Evolutionary conservation across 495 filamentous ascomycete genomes (phyloP).

Genomic region (Xylaria intraflava): DNA sequence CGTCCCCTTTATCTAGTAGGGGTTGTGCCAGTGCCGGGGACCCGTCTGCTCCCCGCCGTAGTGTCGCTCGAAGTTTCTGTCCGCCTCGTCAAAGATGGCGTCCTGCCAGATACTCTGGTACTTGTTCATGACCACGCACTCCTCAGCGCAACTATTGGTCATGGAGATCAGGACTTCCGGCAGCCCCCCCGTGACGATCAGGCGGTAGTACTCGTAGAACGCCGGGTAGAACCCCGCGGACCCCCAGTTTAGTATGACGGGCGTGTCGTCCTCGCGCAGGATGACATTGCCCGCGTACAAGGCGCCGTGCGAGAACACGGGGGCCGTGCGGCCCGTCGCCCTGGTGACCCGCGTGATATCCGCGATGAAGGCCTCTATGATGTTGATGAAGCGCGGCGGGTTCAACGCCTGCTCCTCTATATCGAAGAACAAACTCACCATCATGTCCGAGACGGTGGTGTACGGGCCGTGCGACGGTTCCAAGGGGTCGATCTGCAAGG

Average conservation of each 20-base stretch:
- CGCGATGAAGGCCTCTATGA: neutral
- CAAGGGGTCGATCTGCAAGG: neutral
- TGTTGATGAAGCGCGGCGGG: neutral
- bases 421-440: neutral
- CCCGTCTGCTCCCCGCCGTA: no score
- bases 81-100: no score
- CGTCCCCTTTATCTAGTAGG: no score
- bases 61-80: no score
- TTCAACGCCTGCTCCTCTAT: neutral
- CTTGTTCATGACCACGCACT: no score
- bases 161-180: no score
- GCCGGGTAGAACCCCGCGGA: conserved; percentile 1
- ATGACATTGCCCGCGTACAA: neutral
- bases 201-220: neutral
- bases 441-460: neutral
- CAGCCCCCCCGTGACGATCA: no score
- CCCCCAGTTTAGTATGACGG: conserved; percentile 1
- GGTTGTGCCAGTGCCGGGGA: no score
- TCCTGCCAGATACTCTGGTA: no score
- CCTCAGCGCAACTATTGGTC: no score
- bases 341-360: neutral
- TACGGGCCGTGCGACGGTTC: neutral
- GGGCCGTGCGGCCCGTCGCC: neutral
- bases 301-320: conserved; percentile 4
- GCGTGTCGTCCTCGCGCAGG: neutral